Evolutionary conservation across 768 basidiomycete species (phyloP), one percentile per base, ranked within the genome.

Genomic region (Leccinum disarticulatum): DNA sequence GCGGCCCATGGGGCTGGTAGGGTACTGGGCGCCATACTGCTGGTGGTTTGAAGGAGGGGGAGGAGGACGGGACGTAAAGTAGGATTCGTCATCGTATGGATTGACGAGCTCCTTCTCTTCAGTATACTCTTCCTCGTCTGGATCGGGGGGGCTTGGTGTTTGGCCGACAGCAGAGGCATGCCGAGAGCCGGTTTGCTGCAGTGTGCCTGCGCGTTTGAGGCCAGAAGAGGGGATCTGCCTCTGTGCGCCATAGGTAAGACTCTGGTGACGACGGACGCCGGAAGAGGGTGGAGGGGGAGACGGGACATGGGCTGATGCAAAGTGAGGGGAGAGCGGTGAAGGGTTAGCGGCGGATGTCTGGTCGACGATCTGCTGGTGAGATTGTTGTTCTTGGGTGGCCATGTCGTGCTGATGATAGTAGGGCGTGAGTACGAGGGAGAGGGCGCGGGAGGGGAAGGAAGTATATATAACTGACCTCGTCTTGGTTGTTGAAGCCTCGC

Each of bases 251-350:
- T 90, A 85, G 27, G 87, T 93, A 52, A 93, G 81, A 57, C 88
- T 90, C 58, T 88, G 87, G 71, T 93, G 90, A 59, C 92, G 81
- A 43, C 92, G 87, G 28, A 94, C 90, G 52, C 82, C 82, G 1
- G 87, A 83, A 49, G 75, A 82, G n/a, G 82, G 80, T 11, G 89
- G 85, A 55, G 90, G 89, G 10, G 88, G 88, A 3, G 87, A 91
- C 1, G 89, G 85, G 46, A 79, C 79, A 64, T 81, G 76, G 19
- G 79, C 68, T 19, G 76, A 70, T 25, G 74, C 73, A 66, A 84
- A 88, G 60, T 86, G 86, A 43, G 89, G 83, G 2, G 88, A 84
- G 27, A 88, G 76, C 1, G 90, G 86, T 2, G 88, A 86, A 5
- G 76, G 76, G 46, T 73, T 70, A 4, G 60, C 52, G 30, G 56